Percentiles rank a stretch among this genome's conserved stretches.
phyloP scores from a whole-genome alignment of 768 basidiomycete genomes.

The Xerocomellus intermedius region DNA sequence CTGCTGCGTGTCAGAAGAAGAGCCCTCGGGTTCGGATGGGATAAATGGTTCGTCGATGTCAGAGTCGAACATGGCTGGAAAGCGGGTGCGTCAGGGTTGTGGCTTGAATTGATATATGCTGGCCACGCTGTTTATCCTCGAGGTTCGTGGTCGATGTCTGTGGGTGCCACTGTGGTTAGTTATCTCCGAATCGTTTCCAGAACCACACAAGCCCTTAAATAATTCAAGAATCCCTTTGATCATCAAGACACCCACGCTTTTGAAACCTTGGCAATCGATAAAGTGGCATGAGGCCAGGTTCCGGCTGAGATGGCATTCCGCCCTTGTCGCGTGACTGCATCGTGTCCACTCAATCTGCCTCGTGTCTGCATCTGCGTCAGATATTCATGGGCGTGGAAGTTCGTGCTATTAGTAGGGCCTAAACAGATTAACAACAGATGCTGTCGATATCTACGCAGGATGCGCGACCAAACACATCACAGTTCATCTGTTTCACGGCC shows the following conservation, averaged over 20 bases:
- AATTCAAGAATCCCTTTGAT: constrained; percentile 1
- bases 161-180: background rate
- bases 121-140: constrained; percentile 12
- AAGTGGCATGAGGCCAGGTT: constrained; percentile 25
- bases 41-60: constrained; percentile 32
- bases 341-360: constrained; percentile 22
- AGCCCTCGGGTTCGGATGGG: constrained; percentile 24
- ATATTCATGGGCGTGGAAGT: background rate
- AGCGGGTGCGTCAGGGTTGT: constrained; percentile 9
- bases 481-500: constrained; percentile 42
- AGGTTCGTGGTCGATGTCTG: constrained; percentile 7
- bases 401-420: constrained; percentile 16
- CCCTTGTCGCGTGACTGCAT: constrained; percentile 21
- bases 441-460: constrained; percentile 11
- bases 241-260: constrained; percentile 8
- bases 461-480: constrained; percentile 27
- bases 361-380: constrained; percentile 13
- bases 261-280: constrained; percentile 19
- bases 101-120: constrained; percentile 6
- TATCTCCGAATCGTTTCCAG: background rate
- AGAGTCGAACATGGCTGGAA: constrained; percentile 24
- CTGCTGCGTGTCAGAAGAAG: constrained; percentile 30
- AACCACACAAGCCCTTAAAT: constrained; percentile 17
- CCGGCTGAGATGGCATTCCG: constrained; percentile 11
- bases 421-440: constrained; percentile 18